Base-by-base conservation (phyloP, 768 basidiomycete genomes). In the Tricholoma bakamatsutake region DNA sequence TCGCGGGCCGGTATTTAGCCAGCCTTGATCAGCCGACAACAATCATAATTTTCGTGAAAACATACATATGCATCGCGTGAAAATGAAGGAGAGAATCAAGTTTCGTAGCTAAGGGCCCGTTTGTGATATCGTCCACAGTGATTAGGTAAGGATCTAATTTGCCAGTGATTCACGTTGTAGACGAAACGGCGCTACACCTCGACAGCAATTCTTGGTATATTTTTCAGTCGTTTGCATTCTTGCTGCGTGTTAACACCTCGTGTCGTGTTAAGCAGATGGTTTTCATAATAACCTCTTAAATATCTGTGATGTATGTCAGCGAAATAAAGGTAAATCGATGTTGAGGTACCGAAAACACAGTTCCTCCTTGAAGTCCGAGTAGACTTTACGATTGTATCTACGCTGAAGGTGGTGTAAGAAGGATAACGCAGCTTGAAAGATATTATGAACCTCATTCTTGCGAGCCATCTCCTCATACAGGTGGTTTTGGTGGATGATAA, bases 401-500 rank as follows among this genome's bases (percentile, higher is more conserved):
- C 90, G 80, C 87, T 91, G 59, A 1, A 50, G 48, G 47, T 54
- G 51, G 46, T 30, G 50, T 48, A 7, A 45, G 27, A 18, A 53
- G 34, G 17, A 31, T 18, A 2, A 17, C 13, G 13, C 49, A 17
- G 51, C 48, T 8, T 49, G 28, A 40, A 7, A 48, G 30, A 17
- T 8, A 55, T 67, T 5, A 9, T n/a, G 9, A 50, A 88, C 88
- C 78, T 93, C 90, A 55, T 78, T 78, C 62, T 80, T 81, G 5
- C 92, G 78, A 12, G 81, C 83, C 51, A 77, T 75, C 67, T 93
- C 90, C 66, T 90, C 88, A 62, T 93, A 93, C 17, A 74, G 69
- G 63, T 93, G 92, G 59, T 84, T 90, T 73, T 93, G 91, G 67
- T 94, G 93, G 49, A 93, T 83, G 57, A 95, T 75, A 64, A 94